These are phyloP conservation scores for Pseudogymnoascus sp. DNA, from an alignment of 2,329 filamentous ascomycete genomes.

Conservation along the genomic window DNA sequence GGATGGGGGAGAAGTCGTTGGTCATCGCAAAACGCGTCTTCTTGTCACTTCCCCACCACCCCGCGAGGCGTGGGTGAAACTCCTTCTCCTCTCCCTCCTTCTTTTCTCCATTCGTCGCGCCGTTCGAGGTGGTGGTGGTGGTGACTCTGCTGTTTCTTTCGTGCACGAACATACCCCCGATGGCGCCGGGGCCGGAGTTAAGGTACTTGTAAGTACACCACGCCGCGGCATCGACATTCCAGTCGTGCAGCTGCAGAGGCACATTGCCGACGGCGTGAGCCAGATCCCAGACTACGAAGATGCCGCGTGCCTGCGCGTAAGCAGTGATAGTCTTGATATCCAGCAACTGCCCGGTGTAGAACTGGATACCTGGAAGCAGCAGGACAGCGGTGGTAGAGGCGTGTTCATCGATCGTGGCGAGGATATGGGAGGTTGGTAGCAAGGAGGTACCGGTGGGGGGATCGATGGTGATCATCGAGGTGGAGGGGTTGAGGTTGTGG, in stretches of 20 bases:
- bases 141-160: conserved; percentile 34
- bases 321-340: conserved; percentile 67
- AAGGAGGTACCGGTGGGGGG: conserved; percentile 41
- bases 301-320: conserved; percentile 57
- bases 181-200: conserved; percentile 66
- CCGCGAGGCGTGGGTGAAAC: conserved; percentile 52
- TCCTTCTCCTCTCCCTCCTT: conserved; percentile 20
- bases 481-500: conserved; percentile 54
- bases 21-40: conserved; percentile 64
- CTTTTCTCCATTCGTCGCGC: too few relatives aligned
- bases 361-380: conserved; percentile 72
- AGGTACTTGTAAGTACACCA: conserved; percentile 85
- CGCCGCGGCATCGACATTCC: conserved; percentile 69
- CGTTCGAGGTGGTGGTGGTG: conserved; percentile 14
- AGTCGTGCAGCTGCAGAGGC: conserved; percentile 61
- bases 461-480: conserved; percentile 62
- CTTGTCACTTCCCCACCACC: conserved; percentile 76
- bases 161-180: conserved; percentile 68
- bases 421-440: conserved; percentile 58
- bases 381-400: conserved; percentile 58
- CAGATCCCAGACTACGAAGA: conserved; percentile 71
- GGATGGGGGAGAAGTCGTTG: conserved; percentile 63
- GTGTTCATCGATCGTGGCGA: conserved; percentile 58
- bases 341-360: conserved; percentile 71
- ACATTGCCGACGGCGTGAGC: conserved; percentile 75